A percentile compares a stretch with the other conserved stretches of the same genome.
Conservation (phyloP, 305 asterid species). For the Solanum hybrid region DNA sequence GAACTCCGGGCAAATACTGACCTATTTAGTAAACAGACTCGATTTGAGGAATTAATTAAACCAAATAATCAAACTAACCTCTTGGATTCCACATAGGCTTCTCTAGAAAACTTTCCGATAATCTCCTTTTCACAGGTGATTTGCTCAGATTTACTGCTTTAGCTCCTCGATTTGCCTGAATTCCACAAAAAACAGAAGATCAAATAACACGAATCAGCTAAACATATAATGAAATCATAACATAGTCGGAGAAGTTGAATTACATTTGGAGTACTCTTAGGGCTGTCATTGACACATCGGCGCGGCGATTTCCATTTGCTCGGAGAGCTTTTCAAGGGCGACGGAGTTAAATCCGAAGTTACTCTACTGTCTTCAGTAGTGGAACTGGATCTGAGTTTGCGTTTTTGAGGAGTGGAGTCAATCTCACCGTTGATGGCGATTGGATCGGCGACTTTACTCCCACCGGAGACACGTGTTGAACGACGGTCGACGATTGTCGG, state of each 20-base stretch:
- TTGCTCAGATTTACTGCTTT: constrained; percentile 14
- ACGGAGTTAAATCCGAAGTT: constrained; percentile 9
- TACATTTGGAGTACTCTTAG: constrained; percentile 31
- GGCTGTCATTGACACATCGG: constrained; percentile 31
- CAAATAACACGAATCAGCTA: not conserved
- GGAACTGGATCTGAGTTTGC: constrained; percentile 14
- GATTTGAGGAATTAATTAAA: not conserved
- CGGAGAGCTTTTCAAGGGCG: constrained; percentile 30
- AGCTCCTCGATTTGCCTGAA: constrained; percentile 15
- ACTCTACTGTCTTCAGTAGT: not conserved
- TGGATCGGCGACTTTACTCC: no score
- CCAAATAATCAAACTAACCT: constrained; percentile 30
- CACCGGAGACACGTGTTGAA: no score
- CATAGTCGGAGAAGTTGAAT: not conserved
- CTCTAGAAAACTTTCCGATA: constrained; percentile 27
- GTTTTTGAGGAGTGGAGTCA: no score
- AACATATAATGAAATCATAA: not conserved
- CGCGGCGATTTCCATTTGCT: constrained; percentile 56
- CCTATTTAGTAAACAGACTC: not conserved
- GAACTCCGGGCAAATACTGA: not conserved
- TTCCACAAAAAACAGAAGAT: constrained; percentile 21
- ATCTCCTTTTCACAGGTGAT: constrained; percentile 36
- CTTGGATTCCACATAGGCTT: constrained; percentile 64
- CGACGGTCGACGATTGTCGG: no score
- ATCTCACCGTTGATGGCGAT: no score